Base-by-base conservation (phyloP, 1,139 yeast genomes). In the Casaregolazyma lundiana region DNA sequence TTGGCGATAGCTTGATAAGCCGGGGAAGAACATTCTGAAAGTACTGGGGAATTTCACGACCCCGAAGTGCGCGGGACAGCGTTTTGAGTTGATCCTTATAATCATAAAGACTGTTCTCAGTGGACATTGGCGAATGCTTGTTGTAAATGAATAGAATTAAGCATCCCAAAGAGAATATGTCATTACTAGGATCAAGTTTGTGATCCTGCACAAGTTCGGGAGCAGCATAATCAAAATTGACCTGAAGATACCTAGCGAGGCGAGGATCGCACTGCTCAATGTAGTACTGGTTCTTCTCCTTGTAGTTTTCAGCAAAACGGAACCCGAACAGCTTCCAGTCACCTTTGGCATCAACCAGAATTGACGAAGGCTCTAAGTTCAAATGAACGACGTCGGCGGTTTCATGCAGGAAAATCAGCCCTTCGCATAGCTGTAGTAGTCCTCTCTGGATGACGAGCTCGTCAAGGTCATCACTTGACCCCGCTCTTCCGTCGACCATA, bases 281-380 rank as follows among this genome's bases (percentile, higher is more conserved):
- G 55, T 72, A 81, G 55, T 70, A 81, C 47, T 77, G 81, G 11
- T 38, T 30, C 6, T 55, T 55, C 22, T 63, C 80, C 16, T 60
- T 58, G 40, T 50, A 58, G 32, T 50, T 56, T 39, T 63, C 62
- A 21, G 86, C 64, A 56, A 84, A 84, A 43, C 77, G 77, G 53
- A 85, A 75, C 0, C 97, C 97, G 6, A 84, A 77, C 2, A 92
- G 64, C 64, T 90, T 92, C 97, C 97, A 94, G 65, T 92, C 98
- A 1, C 95, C 94, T 55, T 84, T 89, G 36, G 79, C 81, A 54
- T 85, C 90, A 20, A 92, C 75, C 50, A 83, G 77, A 0, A 92
- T 72, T 0, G 96, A 79, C 11, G 77, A 70, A 0, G 98, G 98
- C 53, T 82, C 83, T 26, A 94, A 57, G 55, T 89, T 87, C 55